Percentiles rank a stretch among this genome's conserved stretches.
These are phyloP conservation scores for Chrysoporthe puriensis DNA, from an alignment of 2,329 filamentous ascomycete species.

Conservation along the genomic window DNA sequence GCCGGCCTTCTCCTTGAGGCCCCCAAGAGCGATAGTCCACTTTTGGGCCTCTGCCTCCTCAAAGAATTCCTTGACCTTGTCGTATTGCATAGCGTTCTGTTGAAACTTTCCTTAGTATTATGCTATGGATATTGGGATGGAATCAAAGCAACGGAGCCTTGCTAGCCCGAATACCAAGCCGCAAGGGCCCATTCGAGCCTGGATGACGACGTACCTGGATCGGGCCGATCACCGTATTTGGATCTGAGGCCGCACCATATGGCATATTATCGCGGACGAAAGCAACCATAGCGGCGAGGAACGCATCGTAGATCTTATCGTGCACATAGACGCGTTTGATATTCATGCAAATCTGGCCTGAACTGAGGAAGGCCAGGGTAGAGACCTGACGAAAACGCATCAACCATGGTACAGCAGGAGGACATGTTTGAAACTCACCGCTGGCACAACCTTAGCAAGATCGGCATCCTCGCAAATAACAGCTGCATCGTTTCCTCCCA, in stretches of 20 bases:
- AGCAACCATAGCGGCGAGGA: constrained; percentile 49
- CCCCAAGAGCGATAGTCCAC: constrained; percentile 50
- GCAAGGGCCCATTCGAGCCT: neutral
- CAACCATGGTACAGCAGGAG: neutral
- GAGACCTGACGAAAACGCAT: constrained; percentile 39
- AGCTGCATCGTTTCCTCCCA: constrained; percentile 43
- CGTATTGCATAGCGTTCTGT: constrained; percentile 62
- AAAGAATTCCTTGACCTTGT: constrained; percentile 56
- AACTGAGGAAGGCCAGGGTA: constrained; percentile 57
- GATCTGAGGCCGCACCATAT: constrained; percentile 47
- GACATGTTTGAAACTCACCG: constrained; percentile 9
- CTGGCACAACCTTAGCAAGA: constrained; percentile 42
- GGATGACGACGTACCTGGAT: constrained; percentile 39
- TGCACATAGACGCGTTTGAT: constrained; percentile 57
- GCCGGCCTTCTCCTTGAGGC: constrained; percentile 40
- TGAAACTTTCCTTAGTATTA: neutral
- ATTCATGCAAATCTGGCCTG: constrained; percentile 57
- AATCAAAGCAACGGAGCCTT: too few relatives aligned
- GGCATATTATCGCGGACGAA: constrained; percentile 44
- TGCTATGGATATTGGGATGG: neutral
- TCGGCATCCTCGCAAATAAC: constrained; percentile 51
- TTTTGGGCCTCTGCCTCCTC: constrained; percentile 50
- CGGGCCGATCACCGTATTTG: constrained; percentile 51
- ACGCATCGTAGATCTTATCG: constrained; percentile 51
- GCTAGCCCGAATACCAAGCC: too few relatives aligned